Evolutionary conservation across 495 filamentous ascomycete genomes (phyloP).

Genomic region (Xylaria scruposa): DNA sequence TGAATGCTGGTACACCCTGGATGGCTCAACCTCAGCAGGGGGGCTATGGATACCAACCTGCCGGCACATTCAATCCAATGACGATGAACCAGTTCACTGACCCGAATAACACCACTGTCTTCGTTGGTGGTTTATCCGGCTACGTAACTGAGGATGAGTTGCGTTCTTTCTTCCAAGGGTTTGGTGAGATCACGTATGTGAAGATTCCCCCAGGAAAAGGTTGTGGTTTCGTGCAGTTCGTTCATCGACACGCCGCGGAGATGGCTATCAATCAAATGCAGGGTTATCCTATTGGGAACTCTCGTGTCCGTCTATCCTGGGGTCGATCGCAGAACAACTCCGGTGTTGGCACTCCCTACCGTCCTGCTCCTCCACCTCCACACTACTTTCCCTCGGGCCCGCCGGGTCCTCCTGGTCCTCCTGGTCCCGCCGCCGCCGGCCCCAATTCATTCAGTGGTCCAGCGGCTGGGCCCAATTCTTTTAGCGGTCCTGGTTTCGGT

Average conservation of each 20-base stretch:
- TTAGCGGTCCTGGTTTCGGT: conserved; percentile 31
- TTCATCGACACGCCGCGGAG: conserved; percentile 97
- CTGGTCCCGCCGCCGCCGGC: conserved; percentile 38
- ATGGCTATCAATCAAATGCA: conserved; percentile 99
- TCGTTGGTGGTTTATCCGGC: conserved; percentile 95
- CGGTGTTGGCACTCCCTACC: conserved; percentile 95
- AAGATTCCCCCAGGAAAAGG: conserved; percentile 99
- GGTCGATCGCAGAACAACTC: conserved; percentile 99
- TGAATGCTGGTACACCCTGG: conserved; percentile 47
- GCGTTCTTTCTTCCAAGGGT: conserved; percentile 99
- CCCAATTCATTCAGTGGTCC: conserved; percentile 27
- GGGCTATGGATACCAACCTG: conserved; percentile 63
- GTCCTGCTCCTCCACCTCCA: conserved; percentile 90
- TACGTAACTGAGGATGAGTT: conserved; percentile 99
- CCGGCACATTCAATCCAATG: conserved; percentile 52
- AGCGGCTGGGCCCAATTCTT: conserved; percentile 34
- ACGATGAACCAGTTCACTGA: conserved; percentile 99
- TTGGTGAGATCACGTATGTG: conserved; percentile 99
- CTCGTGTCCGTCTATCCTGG: conserved; percentile 95
- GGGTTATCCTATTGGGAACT: conserved; percentile 99
- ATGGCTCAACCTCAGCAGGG: conserved; percentile 45
- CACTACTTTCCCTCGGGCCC: conserved; percentile 82
- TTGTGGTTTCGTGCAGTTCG: conserved; percentile 98
- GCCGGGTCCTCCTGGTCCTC: conserved; percentile 63
- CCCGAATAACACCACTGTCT: conserved; percentile 99